A percentile compares a stretch with the other conserved stretches of the same genome.
Conservation (phyloP, 257 asterid species). For the Gentiana straminea region DNA sequence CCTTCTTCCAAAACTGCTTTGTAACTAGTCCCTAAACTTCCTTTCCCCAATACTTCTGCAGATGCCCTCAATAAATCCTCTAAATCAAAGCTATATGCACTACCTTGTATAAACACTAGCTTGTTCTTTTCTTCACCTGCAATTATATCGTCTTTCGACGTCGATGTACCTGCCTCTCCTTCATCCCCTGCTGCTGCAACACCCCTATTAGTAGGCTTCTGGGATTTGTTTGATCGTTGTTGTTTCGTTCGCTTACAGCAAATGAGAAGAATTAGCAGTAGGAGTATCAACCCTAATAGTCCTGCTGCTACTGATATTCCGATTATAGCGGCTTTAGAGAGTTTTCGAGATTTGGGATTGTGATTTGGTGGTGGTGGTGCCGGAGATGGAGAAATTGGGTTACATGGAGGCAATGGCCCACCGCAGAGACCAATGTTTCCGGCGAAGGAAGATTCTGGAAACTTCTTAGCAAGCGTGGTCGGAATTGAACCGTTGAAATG, state of each 20-base stretch:
- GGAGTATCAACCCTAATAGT: constrained; percentile 19
- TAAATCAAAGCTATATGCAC: constrained; percentile 18
- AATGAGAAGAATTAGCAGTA: constrained; percentile 38
- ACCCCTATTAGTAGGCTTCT: constrained; percentile 28
- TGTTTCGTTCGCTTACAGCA: constrained; percentile 24
- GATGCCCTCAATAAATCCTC: constrained; percentile 23
- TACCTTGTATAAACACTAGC: constrained; percentile 15
- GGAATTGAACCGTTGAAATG: constrained; percentile 87
- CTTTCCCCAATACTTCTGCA: constrained; percentile 20
- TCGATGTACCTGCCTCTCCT: constrained; percentile 7
- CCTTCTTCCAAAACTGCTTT: constrained; percentile 22
- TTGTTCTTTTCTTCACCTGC: constrained; percentile 17
- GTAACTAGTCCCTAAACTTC: constrained; percentile 21
- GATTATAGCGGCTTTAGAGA: constrained; percentile 66
- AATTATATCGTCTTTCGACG: constrained; percentile 8
- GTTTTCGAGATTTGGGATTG: constrained; percentile 19
- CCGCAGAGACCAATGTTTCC: constrained; percentile 74
- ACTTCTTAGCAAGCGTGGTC: constrained; percentile 31
- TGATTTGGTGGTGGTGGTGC: constrained; percentile 12
- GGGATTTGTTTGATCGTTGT: constrained; percentile 14
- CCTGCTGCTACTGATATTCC: constrained; percentile 59
- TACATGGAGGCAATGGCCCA: constrained; percentile 67
- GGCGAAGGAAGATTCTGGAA: constrained; percentile 54
- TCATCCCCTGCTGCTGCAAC: constrained; percentile 14
- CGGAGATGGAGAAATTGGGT: constrained; percentile 70